These are phyloP conservation scores for Cercospora zeae-maydis DNA, from an alignment of 2,329 filamentous ascomycete species.

Conservation along the genomic window DNA sequence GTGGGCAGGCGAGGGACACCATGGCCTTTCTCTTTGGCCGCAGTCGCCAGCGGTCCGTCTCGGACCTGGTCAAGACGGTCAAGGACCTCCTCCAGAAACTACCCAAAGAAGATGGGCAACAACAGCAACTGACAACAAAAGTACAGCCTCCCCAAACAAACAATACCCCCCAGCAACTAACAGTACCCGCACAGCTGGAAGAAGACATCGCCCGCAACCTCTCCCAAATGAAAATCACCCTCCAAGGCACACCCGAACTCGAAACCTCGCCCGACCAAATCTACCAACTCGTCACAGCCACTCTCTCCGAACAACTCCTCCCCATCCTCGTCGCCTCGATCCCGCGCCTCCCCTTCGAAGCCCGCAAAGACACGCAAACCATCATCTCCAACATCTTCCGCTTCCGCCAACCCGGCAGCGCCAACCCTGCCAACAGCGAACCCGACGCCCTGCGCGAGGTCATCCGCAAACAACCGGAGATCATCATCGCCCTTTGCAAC, in stretches of 20 bases:
- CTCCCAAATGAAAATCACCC: conserved; percentile 83
- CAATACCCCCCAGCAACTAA: not conserved
- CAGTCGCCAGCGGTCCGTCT: conserved; percentile 57
- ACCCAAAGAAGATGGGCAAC: conserved; percentile 48
- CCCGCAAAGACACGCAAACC: conserved; percentile 89
- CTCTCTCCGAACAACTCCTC: conserved; percentile 86
- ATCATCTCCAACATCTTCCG: conserved; percentile 94
- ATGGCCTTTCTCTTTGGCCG: conserved; percentile 71
- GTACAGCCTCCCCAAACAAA: conserved; percentile 15
- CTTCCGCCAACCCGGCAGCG: conserved; percentile 67
- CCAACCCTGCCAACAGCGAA: conserved; percentile 49
- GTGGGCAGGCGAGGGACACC: not conserved
- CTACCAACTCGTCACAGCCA: conserved; percentile 75
- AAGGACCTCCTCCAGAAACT: conserved; percentile 62
- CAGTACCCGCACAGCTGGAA: conserved; percentile 55
- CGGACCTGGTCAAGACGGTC: conserved; percentile 60
- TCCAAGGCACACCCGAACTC: conserved; percentile 89
- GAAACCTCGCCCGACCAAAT: conserved; percentile 86
- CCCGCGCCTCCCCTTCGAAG: conserved; percentile 86
- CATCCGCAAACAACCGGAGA: conserved; percentile 78
- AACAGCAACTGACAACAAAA: conserved; percentile 49
- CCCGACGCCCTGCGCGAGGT: conserved; percentile 86
- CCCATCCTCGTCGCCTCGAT: conserved; percentile 79
- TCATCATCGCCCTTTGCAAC: conserved; percentile 81
- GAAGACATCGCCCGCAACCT: conserved; percentile 86